Evolutionary conservation across 1,139 yeast genomes (phyloP), one percentile per base, ranked within the genome.

Genomic region (Hansenula sp.): DNA sequence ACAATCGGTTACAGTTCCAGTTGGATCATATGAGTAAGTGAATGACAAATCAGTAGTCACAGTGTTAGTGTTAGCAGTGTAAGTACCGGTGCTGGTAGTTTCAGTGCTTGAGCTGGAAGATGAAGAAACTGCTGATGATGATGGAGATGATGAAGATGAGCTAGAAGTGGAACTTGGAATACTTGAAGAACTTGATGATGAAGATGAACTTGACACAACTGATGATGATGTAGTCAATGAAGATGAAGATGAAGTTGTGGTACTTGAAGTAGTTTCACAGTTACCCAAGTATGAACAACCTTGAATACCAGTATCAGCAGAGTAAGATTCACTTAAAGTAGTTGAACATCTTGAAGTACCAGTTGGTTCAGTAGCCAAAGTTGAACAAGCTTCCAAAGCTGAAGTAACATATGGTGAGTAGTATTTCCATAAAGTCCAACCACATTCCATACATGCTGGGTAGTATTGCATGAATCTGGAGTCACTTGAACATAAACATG

Each of bases 341-440:
- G 55, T 52, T 24, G 51, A 47, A 37, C 56, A 52, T 50, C 54
- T 51, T 38, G 45, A 34, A 18, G 61, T 54, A 42, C 61, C 62
- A 29, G 62, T 57, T 47, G 61, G 62, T 37, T 45, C 52, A 18
- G 56, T 49, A 20, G 59, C 48, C 25, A 57, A 43, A 8, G 52
- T 50, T 20, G 48, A 36, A 44, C 63, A 59, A 17, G 49, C 52
- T 9, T 39, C 51, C 26, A 59, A 39, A 12, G 61, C 53, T 9
- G 37, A 19, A 13, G 51, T 39, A 30, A 59, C 56, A 41, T 50
- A 59, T 3, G 50, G 45, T 26, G 56, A 56, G 44, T 59, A 59
- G 46, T 58, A 54, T 39, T 47, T 49, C 59, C 60, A 59, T 37
- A 59, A 39, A 25, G 60, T 56, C 60, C 62, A 59, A 27, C 61